Conservation (phyloP, 1,284 basidiomycete genomes). For the Cutaneotrichosporon sp. region DNA sequence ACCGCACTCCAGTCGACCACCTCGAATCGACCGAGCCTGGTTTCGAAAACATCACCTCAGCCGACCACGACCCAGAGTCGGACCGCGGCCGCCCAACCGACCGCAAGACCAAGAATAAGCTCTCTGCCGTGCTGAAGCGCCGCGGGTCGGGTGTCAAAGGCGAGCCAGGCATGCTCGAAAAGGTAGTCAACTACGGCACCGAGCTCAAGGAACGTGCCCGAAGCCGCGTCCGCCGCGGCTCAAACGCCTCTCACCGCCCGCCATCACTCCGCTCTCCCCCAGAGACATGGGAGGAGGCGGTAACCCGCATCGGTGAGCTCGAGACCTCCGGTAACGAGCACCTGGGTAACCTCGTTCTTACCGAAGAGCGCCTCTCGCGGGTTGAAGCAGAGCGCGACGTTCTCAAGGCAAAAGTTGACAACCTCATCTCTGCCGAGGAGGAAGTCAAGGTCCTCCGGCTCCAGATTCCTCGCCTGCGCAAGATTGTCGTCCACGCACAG, state of each 20-base stretch:
- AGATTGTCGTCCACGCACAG: background rate
- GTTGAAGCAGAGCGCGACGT: background rate
- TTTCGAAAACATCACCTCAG: too few relatives aligned
- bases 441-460: background rate
- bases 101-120: background rate
- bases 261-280: background rate
- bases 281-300: background rate
- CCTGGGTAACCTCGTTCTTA: background rate
- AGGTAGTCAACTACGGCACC: background rate
- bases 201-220: background rate
- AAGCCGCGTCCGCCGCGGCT: background rate
- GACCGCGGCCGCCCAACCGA: background rate
- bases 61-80: background rate
- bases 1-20: background rate
- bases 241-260: background rate
- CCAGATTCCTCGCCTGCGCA: background rate
- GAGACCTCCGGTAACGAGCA: background rate
- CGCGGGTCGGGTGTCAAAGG: background rate
- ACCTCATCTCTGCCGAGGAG: background rate
- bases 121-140: background rate
- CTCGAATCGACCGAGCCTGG: background rate
- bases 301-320: background rate
- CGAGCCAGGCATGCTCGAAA: background rate
- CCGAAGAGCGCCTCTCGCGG: background rate
- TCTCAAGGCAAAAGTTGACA: background rate